Evolutionary conservation across 1,139 yeast species (phyloP), one percentile per base, ranked within the genome.

Genomic region (Meyerozyma elateridarum): DNA sequence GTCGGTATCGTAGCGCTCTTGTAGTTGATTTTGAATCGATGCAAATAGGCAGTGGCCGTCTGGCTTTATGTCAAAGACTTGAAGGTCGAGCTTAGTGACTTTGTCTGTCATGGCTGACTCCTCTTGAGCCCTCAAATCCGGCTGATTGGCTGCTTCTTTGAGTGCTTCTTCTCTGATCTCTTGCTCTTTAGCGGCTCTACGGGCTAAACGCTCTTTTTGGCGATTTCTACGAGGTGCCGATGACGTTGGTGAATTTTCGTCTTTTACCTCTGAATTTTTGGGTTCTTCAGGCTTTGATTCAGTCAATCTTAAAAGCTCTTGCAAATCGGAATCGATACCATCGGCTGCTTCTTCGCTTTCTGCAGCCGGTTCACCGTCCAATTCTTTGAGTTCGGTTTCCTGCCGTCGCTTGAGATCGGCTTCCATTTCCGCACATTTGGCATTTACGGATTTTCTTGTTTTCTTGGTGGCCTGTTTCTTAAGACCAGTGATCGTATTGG

Each of bases 11-110:
- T 73, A 84, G 28, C 93, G 71, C 4, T 49, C 38, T 25, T 52
- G 45, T 36, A 91, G 58, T 51, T 91, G 97, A 51, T 91, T 96
- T 22, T 78, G 68, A 15, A 91, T 71, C 0, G 96, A 82, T 3
- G 89, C 85, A 62, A 87, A 91, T 28, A 91, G 61, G 64, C 98
- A 91, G 56, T 91, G 93, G 0, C 98, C 98, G 56, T 91, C 97
- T 0, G 97, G 95, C 38, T 70, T 64, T 31, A 89, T 85, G 45
- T 84, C 89, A 40, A 68, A 58, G 40, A 81, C 77, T 12, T 46
- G 48, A 6, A 88, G 60, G 2, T 66, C 59, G 22, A 72, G 63
- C 18, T 69, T 38, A 2, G 52, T 47, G 36, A 89, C 71, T 18
- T 83, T 51, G 25, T 64, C 61, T 18, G 64, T 63, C 58, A 91